phyloP scores from a whole-genome alignment of 2,329 filamentous ascomycete genomes.

The Neodidymelliopsis sp. region DNA sequence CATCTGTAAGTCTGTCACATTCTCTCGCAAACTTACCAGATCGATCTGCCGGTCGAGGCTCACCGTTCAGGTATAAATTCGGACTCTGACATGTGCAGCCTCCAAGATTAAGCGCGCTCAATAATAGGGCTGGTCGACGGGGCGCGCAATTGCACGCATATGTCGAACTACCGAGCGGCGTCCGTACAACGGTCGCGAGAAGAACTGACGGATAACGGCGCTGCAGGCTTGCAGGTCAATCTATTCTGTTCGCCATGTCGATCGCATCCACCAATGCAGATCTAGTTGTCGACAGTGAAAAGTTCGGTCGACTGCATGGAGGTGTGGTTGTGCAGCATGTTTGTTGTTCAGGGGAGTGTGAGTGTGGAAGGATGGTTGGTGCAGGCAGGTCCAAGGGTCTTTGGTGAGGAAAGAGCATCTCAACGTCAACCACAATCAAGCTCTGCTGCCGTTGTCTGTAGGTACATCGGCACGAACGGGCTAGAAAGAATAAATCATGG shows the following conservation, averaged over 20 bases:
- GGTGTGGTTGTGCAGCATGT: slow-evolving; percentile 15
- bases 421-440: background rate
- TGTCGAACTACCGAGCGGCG: slow-evolving; percentile 5
- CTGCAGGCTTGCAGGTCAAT: slow-evolving; percentile 5
- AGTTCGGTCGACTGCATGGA: background rate
- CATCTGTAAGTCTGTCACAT: background rate
- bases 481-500: background rate
- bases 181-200: slow-evolving; percentile 10
- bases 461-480: slow-evolving; percentile 1
- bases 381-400: background rate
- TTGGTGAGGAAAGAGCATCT: background rate
- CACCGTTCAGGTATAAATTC: slow-evolving; percentile 3
- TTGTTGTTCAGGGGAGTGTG: slow-evolving; percentile 5
- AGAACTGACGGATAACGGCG: slow-evolving; percentile 14
- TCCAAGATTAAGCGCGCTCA: background rate
- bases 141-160: slow-evolving; percentile 10
- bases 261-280: background rate
- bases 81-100: slow-evolving; percentile 1
- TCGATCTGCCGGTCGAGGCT: background rate
- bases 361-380: background rate
- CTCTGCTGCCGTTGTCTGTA: too few species aligned
- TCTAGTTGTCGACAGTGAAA: background rate
- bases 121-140: background rate
- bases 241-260: slow-evolving; percentile 5
- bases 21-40: background rate